Conservation (phyloP, 306 rosid genomes). For the Medicago truncatula region DNA sequence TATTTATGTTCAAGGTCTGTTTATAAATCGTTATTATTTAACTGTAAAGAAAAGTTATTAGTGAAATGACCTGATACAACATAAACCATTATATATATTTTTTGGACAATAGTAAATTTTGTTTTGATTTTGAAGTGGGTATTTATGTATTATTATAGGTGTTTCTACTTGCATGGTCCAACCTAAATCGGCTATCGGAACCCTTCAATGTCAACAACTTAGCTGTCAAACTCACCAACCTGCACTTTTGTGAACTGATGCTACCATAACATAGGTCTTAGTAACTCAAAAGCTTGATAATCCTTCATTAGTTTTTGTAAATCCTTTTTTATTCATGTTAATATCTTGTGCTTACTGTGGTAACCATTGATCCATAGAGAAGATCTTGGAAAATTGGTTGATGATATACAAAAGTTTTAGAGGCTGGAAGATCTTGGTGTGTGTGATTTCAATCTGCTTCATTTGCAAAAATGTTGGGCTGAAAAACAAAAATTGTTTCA, state of each 20-base stretch:
- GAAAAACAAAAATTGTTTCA: neutral
- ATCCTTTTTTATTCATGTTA: slow-evolving; percentile 3
- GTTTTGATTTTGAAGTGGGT: slow-evolving; percentile 6
- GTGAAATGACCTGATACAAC: neutral
- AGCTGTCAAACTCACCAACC: slow-evolving; percentile 17
- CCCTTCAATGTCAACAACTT: neutral
- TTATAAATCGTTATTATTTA: neutral
- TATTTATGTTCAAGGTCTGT: neutral
- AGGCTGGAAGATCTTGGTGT: neutral
- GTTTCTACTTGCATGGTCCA: slow-evolving; percentile 9
- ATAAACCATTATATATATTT: neutral
- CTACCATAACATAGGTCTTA: slow-evolving; percentile 13
- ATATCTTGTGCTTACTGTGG: slow-evolving; percentile 19
- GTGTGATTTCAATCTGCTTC: neutral
- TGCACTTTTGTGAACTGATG: neutral
- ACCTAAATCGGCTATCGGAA: neutral
- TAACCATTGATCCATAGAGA: neutral
- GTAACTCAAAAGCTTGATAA: slow-evolving; percentile 15
- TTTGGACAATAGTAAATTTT: neutral
- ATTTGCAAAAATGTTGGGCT: neutral
- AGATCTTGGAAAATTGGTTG: neutral
- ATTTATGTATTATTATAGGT: slow-evolving; percentile 6
- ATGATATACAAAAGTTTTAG: neutral
- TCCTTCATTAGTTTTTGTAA: slow-evolving; percentile 1
- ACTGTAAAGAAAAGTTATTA: neutral